Conservation (phyloP, 1,284 basidiomycete genomes). For the Pterulicium gracile region DNA sequence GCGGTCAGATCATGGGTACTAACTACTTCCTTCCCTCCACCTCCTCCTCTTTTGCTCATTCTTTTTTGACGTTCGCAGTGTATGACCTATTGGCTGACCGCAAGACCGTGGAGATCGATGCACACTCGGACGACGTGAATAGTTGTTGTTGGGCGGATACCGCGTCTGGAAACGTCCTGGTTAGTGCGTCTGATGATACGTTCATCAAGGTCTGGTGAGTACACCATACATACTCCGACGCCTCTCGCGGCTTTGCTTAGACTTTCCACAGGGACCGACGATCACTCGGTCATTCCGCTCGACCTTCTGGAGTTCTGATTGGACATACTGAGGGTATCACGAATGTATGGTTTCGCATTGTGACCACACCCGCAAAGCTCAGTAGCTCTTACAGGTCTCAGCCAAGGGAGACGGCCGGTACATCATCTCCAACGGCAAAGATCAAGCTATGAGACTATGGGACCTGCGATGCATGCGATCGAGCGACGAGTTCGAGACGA, state of each 20-base stretch:
- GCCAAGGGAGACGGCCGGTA: slow-evolving; percentile 88
- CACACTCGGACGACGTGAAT: slow-evolving; percentile 89
- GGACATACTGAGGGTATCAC: slow-evolving; percentile 96
- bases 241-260: slow-evolving; percentile 2
- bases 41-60: neutral
- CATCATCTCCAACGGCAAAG: slow-evolving; percentile 95
- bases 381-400: slow-evolving; percentile 61
- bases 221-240: neutral
- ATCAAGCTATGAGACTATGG: slow-evolving; percentile 89
- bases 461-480: slow-evolving; percentile 90
- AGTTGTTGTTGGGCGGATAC: slow-evolving; percentile 95
- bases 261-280: slow-evolving; percentile 69
- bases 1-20: slow-evolving; percentile 66
- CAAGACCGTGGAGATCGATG: slow-evolving; percentile 74
- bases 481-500: slow-evolving; percentile 55
- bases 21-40: neutral
- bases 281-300: slow-evolving; percentile 67
- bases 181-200: slow-evolving; percentile 90
- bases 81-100: slow-evolving; percentile 82
- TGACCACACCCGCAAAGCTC: slow-evolving; percentile 35
- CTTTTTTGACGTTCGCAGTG: slow-evolving; percentile 33
- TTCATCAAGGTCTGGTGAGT: slow-evolving; percentile 91
- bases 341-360: slow-evolving; percentile 31
- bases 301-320: slow-evolving; percentile 85
- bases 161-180: slow-evolving; percentile 84